Evolutionary conservation across 2,329 filamentous ascomycete genomes (phyloP), one percentile per base, ranked within the genome.

Genomic region (Calonectria naviculata): DNA sequence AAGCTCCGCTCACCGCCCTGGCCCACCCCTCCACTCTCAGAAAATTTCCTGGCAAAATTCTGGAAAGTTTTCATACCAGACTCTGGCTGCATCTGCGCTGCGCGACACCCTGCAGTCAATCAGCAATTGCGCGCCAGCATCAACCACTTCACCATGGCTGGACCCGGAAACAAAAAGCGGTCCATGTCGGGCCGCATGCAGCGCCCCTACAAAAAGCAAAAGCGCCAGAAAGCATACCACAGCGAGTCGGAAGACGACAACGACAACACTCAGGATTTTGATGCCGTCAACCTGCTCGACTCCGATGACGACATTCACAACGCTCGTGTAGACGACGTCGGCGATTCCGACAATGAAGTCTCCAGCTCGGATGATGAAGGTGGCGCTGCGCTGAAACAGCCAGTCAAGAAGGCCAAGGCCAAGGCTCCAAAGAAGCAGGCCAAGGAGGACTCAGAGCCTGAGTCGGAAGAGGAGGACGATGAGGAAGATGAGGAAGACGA

Each of bases 221-320:
- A 85, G 80, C 80, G 81, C 61, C 85, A 83, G 72, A 73, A 78
- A 81, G 82, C 85, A 67, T 89, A 89, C 80, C 83, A 89, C 80
- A 89, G 87, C 83, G 86, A 87, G 69, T 87, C 86, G n/a, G 87
- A 86, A 42, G 81, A 83, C 6, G 87, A 86, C 42, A 81, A 82
- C n/a, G 83, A 84, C 10, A 79, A 83, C 6, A 81, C 82, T 34
- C 78, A 85, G 60, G 83, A 84, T 64, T 89, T 89, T 78, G 81
- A 85, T 34, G 85, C 88, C 2, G 87, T 89, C 72, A 85, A 89
- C 74, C 82, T 90, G 19, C 83, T 89, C 61, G 88, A 90, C 78
- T 90, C 88, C 6, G 89, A 91, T 75, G 88, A 90, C 67, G 88
- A 90, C 65, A 84, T 90, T 64, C 85, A 89, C 76, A 87, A 89